Base-by-base conservation (phyloP, 768 basidiomycete species). In the Suillus lakei region DNA sequence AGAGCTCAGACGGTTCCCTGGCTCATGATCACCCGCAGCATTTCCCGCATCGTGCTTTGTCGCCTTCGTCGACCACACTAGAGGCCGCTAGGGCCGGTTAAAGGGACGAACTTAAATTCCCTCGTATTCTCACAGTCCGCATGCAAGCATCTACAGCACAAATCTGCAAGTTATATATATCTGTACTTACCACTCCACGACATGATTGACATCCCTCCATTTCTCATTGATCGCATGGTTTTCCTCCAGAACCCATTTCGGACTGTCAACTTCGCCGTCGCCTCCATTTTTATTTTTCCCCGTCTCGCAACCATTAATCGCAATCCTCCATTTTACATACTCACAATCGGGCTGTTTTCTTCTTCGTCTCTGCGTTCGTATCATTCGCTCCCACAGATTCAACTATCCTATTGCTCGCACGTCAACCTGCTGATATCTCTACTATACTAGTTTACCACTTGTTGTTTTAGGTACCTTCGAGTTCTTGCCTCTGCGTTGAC, bases 141-240 rank as follows among this genome's bases (percentile, higher is more conserved):
- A 77, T 73, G 77, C 68, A 78, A 78, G 72, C 76, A 77, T 77
- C 77, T 77, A 77, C 74, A 76, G 71, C 77, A 76, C 73, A 66
- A 72, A 77, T 77, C 77, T 77, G 76, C 76, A 76, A 76, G 78
- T 77, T 74, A 75, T 78, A 77, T 75, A 76, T 76, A 76, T 76
- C 74, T 77, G 76, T 77, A 77, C 76, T 78, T 78, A 76, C 76
- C 70, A 76, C 61, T 64, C 56, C 74, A 78, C 66, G 71, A 75
- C 77, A 74, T 71, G 75, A 70, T 77, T 68, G 74, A 77, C 72
- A 73, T 73, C 71, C 64, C 44, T 62, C 62, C 69, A 70, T 67
- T 72, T 67, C 72, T 73, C 76, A 77, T 72, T 63, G 75, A 69
- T 61, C 62, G 72, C 75, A 78, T 77, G 69, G 68, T 71, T 61